phyloP scores from a whole-genome alignment of 1,284 basidiomycete species.

The Ustilago nuda region DNA sequence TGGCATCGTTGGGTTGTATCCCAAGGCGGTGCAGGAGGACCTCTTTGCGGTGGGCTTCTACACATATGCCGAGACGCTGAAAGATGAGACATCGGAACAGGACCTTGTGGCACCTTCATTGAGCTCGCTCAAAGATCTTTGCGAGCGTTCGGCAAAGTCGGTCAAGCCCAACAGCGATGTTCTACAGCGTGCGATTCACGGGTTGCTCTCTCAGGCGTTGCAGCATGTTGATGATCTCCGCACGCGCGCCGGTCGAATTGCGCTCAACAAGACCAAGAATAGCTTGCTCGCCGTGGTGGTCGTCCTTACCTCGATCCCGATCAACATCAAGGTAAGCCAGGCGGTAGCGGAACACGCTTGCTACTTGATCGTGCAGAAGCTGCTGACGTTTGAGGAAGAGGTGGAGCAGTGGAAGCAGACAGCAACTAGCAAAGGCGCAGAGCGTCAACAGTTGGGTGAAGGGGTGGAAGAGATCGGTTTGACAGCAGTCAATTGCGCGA shows the following conservation, averaged over 20 bases:
- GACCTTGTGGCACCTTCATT: slow-evolving; percentile 57
- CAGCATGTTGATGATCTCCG: slow-evolving; percentile 88
- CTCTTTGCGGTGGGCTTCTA: slow-evolving; percentile 83
- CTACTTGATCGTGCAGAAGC: slow-evolving; percentile 82
- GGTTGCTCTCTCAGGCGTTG: slow-evolving; percentile 84
- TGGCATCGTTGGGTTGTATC: slow-evolving; percentile 76
- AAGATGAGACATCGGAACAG: slow-evolving; percentile 59
- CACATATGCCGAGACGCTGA: slow-evolving; percentile 78
- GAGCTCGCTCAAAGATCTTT: slow-evolving; percentile 58
- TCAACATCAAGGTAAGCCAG: slow-evolving; percentile 77
- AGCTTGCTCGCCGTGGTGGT: slow-evolving; percentile 89
- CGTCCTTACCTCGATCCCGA: slow-evolving; percentile 82
- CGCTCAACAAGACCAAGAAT: slow-evolving; percentile 86
- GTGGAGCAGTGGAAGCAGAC: slow-evolving; percentile 39
- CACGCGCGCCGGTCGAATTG: slow-evolving; percentile 76
- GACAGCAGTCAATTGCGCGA: slow-evolving; percentile 89
- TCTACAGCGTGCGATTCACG: slow-evolving; percentile 77
- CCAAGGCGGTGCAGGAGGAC: slow-evolving; percentile 76
- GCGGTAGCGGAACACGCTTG: slow-evolving; percentile 85
- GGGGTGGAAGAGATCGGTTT: slow-evolving; percentile 74
- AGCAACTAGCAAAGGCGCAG: slow-evolving; percentile 61
- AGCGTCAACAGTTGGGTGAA: slow-evolving; percentile 48
- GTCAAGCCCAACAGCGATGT: slow-evolving; percentile 67
- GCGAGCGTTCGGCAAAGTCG: slow-evolving; percentile 60
- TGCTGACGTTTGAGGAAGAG: slow-evolving; percentile 76